A percentile compares a stretch with the other conserved stretches of the same genome.
Evolutionary conservation across 164 flowering plant species (phyloP).

Genomic region (Nymphaea thermarum): DNA sequence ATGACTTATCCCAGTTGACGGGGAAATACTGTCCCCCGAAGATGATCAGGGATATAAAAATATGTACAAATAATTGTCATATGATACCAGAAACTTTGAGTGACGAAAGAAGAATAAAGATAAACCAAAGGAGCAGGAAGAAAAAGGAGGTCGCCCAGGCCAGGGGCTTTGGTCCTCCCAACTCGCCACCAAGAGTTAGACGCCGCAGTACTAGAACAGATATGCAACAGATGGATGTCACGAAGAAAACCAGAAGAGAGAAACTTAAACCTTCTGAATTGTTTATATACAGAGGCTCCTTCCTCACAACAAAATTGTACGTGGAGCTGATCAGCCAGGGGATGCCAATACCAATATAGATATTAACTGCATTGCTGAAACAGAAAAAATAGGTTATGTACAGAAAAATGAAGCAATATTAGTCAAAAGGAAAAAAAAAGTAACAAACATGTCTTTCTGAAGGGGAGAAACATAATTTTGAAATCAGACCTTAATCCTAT

Average conservation of each 20-base stretch:
- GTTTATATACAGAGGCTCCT: slow-evolving; percentile 46
- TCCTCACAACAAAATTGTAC: slow-evolving; percentile 64
- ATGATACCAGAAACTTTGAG: slow-evolving; percentile 57
- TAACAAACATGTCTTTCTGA: too few species aligned
- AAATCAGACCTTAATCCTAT: too few species aligned
- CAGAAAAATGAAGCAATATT: too few species aligned
- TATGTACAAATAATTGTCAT: slow-evolving; percentile 9
- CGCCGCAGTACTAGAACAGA: slow-evolving; percentile 69
- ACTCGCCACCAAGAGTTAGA: slow-evolving; percentile 63
- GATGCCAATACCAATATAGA: slow-evolving; percentile 79
- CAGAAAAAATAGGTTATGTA: too few species aligned
- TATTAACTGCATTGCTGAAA: slow-evolving; percentile 83
- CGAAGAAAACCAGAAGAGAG: slow-evolving; percentile 74
- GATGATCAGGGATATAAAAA: background rate
- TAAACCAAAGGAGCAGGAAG: slow-evolving; percentile 77
- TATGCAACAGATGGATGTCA: slow-evolving; percentile 71
- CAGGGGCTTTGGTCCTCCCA: slow-evolving; percentile 82
- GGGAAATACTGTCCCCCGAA: too few species aligned
- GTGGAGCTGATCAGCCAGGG: slow-evolving; percentile 87
- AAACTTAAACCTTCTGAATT: slow-evolving; percentile 77
- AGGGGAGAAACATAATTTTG: too few species aligned
- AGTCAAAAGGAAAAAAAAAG: too few species aligned
- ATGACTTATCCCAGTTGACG: too few species aligned
- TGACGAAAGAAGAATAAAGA: slow-evolving; percentile 76
- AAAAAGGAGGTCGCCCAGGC: slow-evolving; percentile 62